Evolutionary conservation across 1,284 basidiomycete genomes (phyloP), one percentile per base, ranked within the genome.

Genomic region (Melanopsichium pennsylvanicum): DNA sequence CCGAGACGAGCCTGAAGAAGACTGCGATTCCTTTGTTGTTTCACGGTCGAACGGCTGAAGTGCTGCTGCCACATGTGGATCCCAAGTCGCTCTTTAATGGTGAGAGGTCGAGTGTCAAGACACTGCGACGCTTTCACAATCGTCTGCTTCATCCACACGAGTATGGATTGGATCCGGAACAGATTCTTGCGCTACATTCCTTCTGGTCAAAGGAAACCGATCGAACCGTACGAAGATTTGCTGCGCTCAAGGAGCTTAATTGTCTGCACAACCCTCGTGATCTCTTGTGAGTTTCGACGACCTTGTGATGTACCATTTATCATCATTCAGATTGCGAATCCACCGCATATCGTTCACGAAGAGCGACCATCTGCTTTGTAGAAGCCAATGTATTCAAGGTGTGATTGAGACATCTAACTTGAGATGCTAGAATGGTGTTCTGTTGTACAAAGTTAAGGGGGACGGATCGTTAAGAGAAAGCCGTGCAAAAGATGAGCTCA

Each of bases 61-160:
- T 51, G 39, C 22, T 69, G 31, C 41, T 69, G 36, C 43, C 55
- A 13, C 40, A 48, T 16, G 50, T 68, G n/a, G 58, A 68, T 34
- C 44, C 58, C 8, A 61, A 58, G 18, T 37, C 47, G 27, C 32
- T 61, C 16, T 61, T 48, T 42, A 54, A 57, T 35, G 44, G 39
- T 10, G 58, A 67, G 11, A 22, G 43, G 12, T 32, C 44, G 12
- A 33, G 43, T 31, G 36, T 54, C 40, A 56, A 47, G 19, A 41
- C 44, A 31, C 22, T 68, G 22, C 27, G 44, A 21, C 36, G 58
- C n/a, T 67, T 68, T 22, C 42, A 57, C 15, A 40, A 41, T 9
- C 38, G 54, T 26, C 36, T 68, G 44, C 37, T 68, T 0, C 42
- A 54, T 45, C 58, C 64, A 12, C 4, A 34, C 18, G 33, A 57